A percentile compares a stretch with the other conserved stretches of the same genome.
Conservation (phyloP, 192 early-diverging fungal genomes). For the Coemansia sp. region DNA sequence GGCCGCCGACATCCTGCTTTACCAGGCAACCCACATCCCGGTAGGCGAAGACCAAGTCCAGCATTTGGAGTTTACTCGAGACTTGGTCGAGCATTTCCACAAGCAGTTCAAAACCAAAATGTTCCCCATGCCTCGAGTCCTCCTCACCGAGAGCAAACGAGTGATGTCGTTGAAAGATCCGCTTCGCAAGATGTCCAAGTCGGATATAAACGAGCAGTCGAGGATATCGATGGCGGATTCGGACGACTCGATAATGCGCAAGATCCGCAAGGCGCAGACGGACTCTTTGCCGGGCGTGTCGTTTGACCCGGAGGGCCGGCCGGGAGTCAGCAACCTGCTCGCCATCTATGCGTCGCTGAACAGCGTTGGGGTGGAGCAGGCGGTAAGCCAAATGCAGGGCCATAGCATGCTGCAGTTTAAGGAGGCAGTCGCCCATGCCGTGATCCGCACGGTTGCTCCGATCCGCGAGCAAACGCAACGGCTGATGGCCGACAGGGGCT, state of each 20-base stretch:
- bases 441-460: constrained; percentile 61
- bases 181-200: constrained; percentile 85
- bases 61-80: constrained; percentile 84
- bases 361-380: constrained; percentile 42
- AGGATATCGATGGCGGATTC: constrained; percentile 78
- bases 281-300: constrained; percentile 67
- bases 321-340: constrained; percentile 82
- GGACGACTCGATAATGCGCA: constrained; percentile 60
- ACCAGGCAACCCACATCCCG: constrained; percentile 80
- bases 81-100: constrained; percentile 76
- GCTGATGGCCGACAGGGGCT: constrained; percentile 58
- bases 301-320: constrained; percentile 67
- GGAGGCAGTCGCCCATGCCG: constrained; percentile 63
- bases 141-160: constrained; percentile 66
- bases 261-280: constrained; percentile 70
- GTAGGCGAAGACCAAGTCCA: constrained; percentile 93
- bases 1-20: constrained; percentile 89
- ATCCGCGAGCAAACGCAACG: constrained; percentile 64
- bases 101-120: constrained; percentile 58
- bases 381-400: constrained; percentile 48
- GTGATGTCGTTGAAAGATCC: constrained; percentile 86
- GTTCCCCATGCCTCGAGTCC: constrained; percentile 66
- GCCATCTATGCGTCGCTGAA: constrained; percentile 67
- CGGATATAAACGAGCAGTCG: constrained; percentile 63
- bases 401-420: constrained; percentile 66